Evolutionary conservation across 805 yeast genomes (phyloP).

Genomic region (Zygosaccharomyces bailii): DNA sequence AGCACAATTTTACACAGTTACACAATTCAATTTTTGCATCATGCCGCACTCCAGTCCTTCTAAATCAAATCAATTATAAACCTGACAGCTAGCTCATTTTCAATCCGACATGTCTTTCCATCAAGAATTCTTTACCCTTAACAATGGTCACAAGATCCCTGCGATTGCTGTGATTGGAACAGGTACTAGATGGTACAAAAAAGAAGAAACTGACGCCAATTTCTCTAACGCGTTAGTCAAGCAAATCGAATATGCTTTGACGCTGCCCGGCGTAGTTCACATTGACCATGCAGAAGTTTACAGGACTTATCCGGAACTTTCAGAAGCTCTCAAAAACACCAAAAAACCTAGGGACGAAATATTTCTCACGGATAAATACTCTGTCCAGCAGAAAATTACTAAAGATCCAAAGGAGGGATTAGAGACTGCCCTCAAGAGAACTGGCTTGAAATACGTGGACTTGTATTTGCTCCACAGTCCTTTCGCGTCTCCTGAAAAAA

Average conservation of each 20-base stretch:
- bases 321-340: constrained; percentile 43
- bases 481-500: constrained; percentile 32
- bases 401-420: constrained; percentile 43
- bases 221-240: constrained; percentile 36
- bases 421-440: constrained; percentile 37
- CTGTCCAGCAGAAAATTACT: constrained; percentile 25
- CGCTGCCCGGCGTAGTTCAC: constrained; percentile 49
- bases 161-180: constrained; percentile 54
- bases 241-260: constrained; percentile 34
- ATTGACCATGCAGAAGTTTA: constrained; percentile 59
- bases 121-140: constrained; percentile 31
- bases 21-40: neutral
- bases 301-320: constrained; percentile 51
- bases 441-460: constrained; percentile 48
- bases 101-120: constrained; percentile 18
- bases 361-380: constrained; percentile 55
- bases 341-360: constrained; percentile 47
- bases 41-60: no score
- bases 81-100: neutral
- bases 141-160: constrained; percentile 42
- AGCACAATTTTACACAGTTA: neutral
- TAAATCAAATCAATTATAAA: neutral
- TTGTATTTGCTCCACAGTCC: constrained; percentile 52
- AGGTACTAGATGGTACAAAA: constrained; percentile 56
- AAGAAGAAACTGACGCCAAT: constrained; percentile 23